A percentile compares a stretch with the other conserved stretches of the same genome.
Conservation (phyloP, 805 yeast species). For the Candida glaebosa region DNA sequence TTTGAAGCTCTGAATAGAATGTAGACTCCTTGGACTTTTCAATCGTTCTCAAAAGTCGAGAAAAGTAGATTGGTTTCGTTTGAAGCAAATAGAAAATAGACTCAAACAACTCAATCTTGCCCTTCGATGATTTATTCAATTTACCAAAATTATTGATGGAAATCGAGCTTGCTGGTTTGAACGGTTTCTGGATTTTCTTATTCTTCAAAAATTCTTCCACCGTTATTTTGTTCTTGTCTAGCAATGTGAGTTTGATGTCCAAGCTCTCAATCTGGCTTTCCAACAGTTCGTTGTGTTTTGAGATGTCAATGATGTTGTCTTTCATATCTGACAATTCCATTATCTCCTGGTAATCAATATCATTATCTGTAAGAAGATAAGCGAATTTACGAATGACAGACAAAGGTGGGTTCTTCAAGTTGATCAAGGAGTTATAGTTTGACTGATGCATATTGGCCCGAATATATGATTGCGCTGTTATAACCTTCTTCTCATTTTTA, state of each 20-base stretch:
- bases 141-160: slow-evolving; percentile 23
- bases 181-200: slow-evolving; percentile 29
- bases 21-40: slow-evolving; percentile 20
- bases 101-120: slow-evolving; percentile 65
- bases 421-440: slow-evolving; percentile 71
- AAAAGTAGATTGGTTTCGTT: slow-evolving; percentile 73
- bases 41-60: slow-evolving; percentile 45
- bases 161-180: slow-evolving; percentile 14
- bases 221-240: slow-evolving; percentile 76
- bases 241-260: slow-evolving; percentile 71
- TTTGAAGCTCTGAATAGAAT: slow-evolving; percentile 20
- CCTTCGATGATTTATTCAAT: slow-evolving; percentile 40
- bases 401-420: slow-evolving; percentile 72
- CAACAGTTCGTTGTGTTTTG: slow-evolving; percentile 65
- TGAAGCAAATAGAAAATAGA: slow-evolving; percentile 79
- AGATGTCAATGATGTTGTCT: slow-evolving; percentile 65
- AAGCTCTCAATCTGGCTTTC: slow-evolving; percentile 74
- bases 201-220: slow-evolving; percentile 63
- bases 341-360: slow-evolving; percentile 73
- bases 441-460: slow-evolving; percentile 63
- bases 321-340: slow-evolving; percentile 62
- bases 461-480: slow-evolving; percentile 71
- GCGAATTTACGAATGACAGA: slow-evolving; percentile 75
- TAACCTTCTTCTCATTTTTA: slow-evolving; percentile 53
- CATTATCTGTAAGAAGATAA: slow-evolving; percentile 66